These are phyloP conservation scores for Umbelopsis isabellina DNA, from an alignment of 192 early-diverging fungal species.

Conservation along the genomic window DNA sequence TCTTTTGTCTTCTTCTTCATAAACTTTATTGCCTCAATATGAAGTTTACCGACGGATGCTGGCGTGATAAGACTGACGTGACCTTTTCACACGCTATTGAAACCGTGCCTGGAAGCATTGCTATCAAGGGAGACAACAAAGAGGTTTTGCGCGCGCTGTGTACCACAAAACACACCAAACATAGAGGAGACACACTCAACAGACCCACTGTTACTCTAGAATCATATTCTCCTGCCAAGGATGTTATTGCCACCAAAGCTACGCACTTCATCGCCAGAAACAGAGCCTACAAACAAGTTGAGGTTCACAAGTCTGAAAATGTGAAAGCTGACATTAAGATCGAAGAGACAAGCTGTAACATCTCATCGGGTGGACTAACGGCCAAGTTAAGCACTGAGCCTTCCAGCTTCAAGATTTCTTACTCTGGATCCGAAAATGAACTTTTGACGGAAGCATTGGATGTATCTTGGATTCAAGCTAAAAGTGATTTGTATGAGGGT, in stretches of 20 bases:
- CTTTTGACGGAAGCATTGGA: conserved; percentile 7
- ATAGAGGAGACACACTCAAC: conserved; percentile 18
- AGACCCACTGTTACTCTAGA: conserved; percentile 1
- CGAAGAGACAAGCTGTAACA: background rate
- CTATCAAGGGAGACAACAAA: background rate
- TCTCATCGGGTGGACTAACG: background rate
- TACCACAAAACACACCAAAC: background rate
- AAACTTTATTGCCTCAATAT: background rate
- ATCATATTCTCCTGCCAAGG: conserved; percentile 5
- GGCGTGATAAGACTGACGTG: background rate
- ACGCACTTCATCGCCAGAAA: background rate
- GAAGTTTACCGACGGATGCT: conserved; percentile 22
- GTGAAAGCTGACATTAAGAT: conserved; percentile 1
- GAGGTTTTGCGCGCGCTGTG: conserved; percentile 1
- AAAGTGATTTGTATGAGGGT: conserved; percentile 9
- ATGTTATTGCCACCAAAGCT: conserved; percentile 15
- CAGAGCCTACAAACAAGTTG: conserved; percentile 3
- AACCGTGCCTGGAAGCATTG: conserved; percentile 9
- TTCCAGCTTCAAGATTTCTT: conserved; percentile 13
- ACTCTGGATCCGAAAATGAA: background rate
- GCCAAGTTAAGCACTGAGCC: background rate
- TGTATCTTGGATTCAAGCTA: conserved; percentile 13
- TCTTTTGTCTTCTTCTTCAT: background rate
- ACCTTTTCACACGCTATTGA: conserved; percentile 4
- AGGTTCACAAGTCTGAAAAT: background rate